Evolutionary conservation across 2,329 filamentous ascomycete species (phyloP), one percentile per base, ranked within the genome.

Genomic region (Fusarium sp.): DNA sequence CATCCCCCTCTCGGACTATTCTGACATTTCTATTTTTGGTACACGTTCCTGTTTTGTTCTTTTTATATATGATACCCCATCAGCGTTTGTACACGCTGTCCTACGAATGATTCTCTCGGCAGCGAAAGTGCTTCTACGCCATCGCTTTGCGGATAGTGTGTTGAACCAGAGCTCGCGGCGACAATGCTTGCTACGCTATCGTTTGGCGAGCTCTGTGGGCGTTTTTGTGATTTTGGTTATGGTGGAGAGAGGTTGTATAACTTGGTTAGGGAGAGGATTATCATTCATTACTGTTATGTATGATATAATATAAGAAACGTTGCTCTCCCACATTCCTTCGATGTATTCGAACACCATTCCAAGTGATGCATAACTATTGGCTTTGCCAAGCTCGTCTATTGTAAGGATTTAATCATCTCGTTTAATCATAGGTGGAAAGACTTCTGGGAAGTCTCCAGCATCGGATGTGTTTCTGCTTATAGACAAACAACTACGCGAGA

Each of bases 101-200:
- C 76, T 75, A 79, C 81, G 81, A 82, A 80, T 69, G 75, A 53
- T 53, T 61, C 66, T 53, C 81, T 86, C 83, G 84, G 83, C 83
- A 81, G 83, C 82, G 83, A 86, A 77, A 86, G 84, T 85, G 84
- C 84, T 84, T 67, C 77, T 85, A 85, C 84, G 84, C 84, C 84
- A 86, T 86, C 80, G 83, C 83, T 83, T 69, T 72, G 69, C 69
- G 83, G 82, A 84, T 85, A 83, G 83, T 83, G 83, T 82, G 80
- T 84, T 81, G 81, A 79, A 84, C 83, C 81, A 83, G 83, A 82
- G 73, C 77, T 76, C 72, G 74, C 74, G 78, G 79, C 83, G 84
- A 87, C 79, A 86, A 86, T 86, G 85, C 85, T 66, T 81, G 53
- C 63, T 81, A 80, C 85, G 85, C 85, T 86, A 86, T 86, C 83